A percentile compares a stretch with the other conserved stretches of the same genome.
phyloP scores from a whole-genome alignment of 352 stramenopile species.

The Phytophthora pinifolia region DNA sequence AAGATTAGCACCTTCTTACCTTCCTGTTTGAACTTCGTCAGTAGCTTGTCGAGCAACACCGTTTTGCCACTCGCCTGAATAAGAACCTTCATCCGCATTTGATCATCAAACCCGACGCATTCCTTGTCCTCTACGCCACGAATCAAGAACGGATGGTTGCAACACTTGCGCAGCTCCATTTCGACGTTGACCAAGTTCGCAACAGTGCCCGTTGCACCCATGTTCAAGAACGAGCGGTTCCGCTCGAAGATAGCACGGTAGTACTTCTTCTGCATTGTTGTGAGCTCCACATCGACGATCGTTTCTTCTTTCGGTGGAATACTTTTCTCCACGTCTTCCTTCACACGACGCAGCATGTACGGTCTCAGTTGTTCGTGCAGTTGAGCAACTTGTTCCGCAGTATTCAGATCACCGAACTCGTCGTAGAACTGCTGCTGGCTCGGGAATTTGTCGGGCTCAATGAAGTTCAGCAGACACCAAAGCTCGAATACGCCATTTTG shows the following conservation, averaged over 20 bases:
- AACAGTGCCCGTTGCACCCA: constrained; percentile 87
- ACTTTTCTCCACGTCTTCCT: constrained; percentile 99
- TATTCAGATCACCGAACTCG: constrained; percentile 96
- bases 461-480: constrained; percentile 99
- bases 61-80: constrained; percentile 95
- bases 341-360: constrained; percentile 99
- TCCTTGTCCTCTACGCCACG: constrained; percentile 98
- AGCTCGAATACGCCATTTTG: constrained; percentile 99
- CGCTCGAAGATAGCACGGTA: constrained; percentile 99
- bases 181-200: constrained; percentile 99
- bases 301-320: constrained; percentile 99
- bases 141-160: constrained; percentile 99
- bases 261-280: constrained; percentile 98
- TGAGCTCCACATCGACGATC: constrained; percentile 99
- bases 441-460: constrained; percentile 95
- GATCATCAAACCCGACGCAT: constrained; percentile 72
- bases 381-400: constrained; percentile 94
- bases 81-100: constrained; percentile 70
- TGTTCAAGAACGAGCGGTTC: constrained; percentile 93
- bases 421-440: constrained; percentile 96
- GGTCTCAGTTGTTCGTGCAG: constrained; percentile 97
- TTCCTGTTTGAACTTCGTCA: constrained; percentile 96
- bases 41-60: constrained; percentile 98
- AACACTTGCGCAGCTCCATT: constrained; percentile 99
- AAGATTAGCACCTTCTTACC: constrained; percentile 99